phyloP scores from a whole-genome alignment of 805 yeast genomes.

The Starmerella geochares region DNA sequence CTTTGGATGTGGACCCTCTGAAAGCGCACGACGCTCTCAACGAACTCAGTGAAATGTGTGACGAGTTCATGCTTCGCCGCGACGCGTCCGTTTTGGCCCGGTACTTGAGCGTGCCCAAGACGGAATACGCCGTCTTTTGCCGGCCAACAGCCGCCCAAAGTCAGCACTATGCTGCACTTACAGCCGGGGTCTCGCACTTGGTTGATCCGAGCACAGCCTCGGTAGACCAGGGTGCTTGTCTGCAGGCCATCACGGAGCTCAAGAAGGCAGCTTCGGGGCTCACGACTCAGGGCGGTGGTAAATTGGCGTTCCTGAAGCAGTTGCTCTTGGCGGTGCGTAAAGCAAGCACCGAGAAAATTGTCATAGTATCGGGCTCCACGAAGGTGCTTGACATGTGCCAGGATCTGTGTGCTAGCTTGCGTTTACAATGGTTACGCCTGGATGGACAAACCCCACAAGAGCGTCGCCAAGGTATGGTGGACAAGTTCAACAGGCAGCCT shows the following conservation, averaged over 20 bases:
- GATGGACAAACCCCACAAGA: slow-evolving; percentile 78
- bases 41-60: slow-evolving; percentile 56
- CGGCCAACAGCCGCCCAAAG: slow-evolving; percentile 46
- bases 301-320: slow-evolving; percentile 49
- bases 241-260: slow-evolving; percentile 45
- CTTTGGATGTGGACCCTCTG: slow-evolving; percentile 38
- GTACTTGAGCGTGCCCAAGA: slow-evolving; percentile 58
- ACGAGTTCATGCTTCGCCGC: slow-evolving; percentile 53
- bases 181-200: not conserved
- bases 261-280: slow-evolving; percentile 17
- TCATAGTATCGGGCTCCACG: slow-evolving; percentile 78
- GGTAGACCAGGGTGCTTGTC: slow-evolving; percentile 29
- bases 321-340: slow-evolving; percentile 43
- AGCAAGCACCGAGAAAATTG: slow-evolving; percentile 58
- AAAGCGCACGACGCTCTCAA: slow-evolving; percentile 53
- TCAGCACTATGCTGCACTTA: not conserved
- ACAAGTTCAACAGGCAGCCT: slow-evolving; percentile 49
- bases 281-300: slow-evolving; percentile 41
- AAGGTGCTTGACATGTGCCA: slow-evolving; percentile 75
- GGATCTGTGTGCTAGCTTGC: slow-evolving; percentile 40
- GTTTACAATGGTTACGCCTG: slow-evolving; percentile 48
- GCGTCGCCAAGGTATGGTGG: slow-evolving; percentile 55
- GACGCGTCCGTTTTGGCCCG: slow-evolving; percentile 49
- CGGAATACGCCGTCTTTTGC: slow-evolving; percentile 68
- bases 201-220: not conserved